These are phyloP conservation scores for Parachaetomium inaequale DNA, from an alignment of 495 filamentous ascomycete genomes.

Conservation along the genomic window DNA sequence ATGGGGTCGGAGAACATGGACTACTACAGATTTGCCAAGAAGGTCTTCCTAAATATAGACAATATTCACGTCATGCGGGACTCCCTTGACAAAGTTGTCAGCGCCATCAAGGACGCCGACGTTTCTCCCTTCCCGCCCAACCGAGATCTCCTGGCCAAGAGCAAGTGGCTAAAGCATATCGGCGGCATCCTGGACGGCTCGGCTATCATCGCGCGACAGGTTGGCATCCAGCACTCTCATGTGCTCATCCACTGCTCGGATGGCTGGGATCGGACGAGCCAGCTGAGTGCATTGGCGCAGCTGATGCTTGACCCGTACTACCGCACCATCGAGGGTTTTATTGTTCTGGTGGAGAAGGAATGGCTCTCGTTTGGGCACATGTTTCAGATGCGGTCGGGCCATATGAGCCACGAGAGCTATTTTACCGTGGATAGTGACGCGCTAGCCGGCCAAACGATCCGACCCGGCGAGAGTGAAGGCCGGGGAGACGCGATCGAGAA, in stretches of 20 bases:
- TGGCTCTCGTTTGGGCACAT: conserved; percentile 98
- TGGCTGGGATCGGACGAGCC: conserved; percentile 96
- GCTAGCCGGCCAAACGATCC: conserved; percentile 49
- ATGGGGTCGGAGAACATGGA: conserved; percentile 98
- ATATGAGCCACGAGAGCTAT: conserved; percentile 89
- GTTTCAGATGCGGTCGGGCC: conserved; percentile 86
- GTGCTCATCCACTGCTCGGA: conserved; percentile 97
- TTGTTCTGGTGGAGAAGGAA: conserved; percentile 93
- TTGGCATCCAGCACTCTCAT: conserved; percentile 89
- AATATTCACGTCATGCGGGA: conserved; percentile 99
- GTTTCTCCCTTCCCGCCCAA: conserved; percentile 80
- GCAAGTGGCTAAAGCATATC: conserved; percentile 92
- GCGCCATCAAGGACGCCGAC: conserved; percentile 89
- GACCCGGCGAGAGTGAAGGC: conserved; percentile 52
- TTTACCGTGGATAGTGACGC: conserved; percentile 79
- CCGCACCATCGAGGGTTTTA: conserved; percentile 91
- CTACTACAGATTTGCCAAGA: conserved; percentile 87
- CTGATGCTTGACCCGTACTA: conserved; percentile 95
- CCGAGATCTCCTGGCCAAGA: conserved; percentile 74
- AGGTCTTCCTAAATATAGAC: conserved; percentile 94
- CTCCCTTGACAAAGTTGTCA: conserved; percentile 82
- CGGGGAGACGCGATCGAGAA: conserved; percentile 79
- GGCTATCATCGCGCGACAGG: conserved; percentile 76
- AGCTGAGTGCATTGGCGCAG: conserved; percentile 90
- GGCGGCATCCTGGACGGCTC: conserved; percentile 78